Evolutionary conservation across 208 protist species (phyloP).

Genomic region (Wallacemonas sp.): DNA sequence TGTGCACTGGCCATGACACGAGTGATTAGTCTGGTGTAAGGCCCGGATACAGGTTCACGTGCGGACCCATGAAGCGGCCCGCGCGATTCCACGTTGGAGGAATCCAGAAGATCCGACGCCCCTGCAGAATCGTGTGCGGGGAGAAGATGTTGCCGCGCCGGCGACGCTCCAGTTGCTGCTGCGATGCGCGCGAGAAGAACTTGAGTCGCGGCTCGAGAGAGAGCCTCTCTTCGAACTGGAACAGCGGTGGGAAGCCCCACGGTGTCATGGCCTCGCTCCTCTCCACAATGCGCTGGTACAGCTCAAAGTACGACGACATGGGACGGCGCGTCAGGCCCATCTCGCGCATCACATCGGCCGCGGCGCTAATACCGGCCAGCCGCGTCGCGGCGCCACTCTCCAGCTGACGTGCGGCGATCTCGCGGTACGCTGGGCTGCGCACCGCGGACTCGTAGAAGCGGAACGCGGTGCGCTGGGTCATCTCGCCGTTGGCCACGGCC

Average conservation of each 20-base stretch:
- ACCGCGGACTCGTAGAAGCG: constrained; percentile 89
- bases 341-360: constrained; percentile 85
- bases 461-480: constrained; percentile 88
- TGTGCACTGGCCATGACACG: no score
- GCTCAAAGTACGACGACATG: constrained; percentile 90
- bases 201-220: constrained; percentile 82
- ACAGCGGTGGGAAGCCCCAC: constrained; percentile 91
- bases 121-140: constrained; percentile 70
- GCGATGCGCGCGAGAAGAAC: constrained; percentile 81
- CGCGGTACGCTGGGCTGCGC: constrained; percentile 86
- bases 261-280: constrained; percentile 90
- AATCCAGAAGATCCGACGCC: constrained; percentile 87
- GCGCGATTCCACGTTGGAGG: constrained; percentile 87
- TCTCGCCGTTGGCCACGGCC: constrained; percentile 82
- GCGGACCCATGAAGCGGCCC: constrained; percentile 75
- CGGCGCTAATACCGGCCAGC: constrained; percentile 82
- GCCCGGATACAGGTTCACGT: constrained; percentile 86
- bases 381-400: constrained; percentile 82
- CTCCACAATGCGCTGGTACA: constrained; percentile 92
- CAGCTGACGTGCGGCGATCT: constrained; percentile 77
- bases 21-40: constrained; percentile 81
- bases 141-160: constrained; percentile 74
- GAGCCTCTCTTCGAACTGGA: constrained; percentile 91
- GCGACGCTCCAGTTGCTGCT: constrained; percentile 79
- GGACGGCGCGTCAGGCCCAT: constrained; percentile 87